A percentile compares a stretch with the other conserved stretches of the same genome.
Conservation (phyloP, 169 alveolate species). For the Eimeria brunetti region DNA sequence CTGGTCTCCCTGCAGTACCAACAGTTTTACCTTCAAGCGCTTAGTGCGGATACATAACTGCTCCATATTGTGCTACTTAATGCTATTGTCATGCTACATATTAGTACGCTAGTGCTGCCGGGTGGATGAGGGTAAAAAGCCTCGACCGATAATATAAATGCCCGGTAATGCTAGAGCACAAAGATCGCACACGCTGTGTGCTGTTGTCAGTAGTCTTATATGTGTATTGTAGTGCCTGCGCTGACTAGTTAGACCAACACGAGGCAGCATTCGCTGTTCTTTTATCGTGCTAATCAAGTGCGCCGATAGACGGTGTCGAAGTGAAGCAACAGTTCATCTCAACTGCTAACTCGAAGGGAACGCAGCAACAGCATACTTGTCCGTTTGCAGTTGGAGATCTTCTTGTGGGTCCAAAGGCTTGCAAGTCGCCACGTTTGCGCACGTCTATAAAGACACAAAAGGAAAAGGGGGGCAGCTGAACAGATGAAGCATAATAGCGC, state of each 20-base stretch:
- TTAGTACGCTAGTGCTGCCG: neutral
- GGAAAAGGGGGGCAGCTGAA: too few species aligned
- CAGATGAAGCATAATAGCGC: neutral
- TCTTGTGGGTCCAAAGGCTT: neutral
- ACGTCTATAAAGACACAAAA: too few species aligned
- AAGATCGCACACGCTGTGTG: neutral
- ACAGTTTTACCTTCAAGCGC: neutral
- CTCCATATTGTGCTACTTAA: neutral
- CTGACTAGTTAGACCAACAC: neutral
- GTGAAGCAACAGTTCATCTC: neutral
- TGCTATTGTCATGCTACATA: neutral
- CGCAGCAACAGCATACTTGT: neutral
- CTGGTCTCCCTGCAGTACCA: constrained; percentile 45
- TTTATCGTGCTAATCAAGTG: neutral
- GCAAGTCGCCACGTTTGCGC: neutral
- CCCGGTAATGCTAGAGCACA: neutral
- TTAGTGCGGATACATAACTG: neutral
- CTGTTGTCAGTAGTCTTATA: neutral
- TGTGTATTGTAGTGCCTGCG: neutral
- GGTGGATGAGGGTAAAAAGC: neutral
- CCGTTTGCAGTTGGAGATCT: neutral
- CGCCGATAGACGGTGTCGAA: neutral
- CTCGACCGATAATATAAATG: neutral
- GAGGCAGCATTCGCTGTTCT: neutral
- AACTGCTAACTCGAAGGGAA: neutral